Conservation (phyloP, 306 rosid genomes). For the Cucumis cinereus region DNA sequence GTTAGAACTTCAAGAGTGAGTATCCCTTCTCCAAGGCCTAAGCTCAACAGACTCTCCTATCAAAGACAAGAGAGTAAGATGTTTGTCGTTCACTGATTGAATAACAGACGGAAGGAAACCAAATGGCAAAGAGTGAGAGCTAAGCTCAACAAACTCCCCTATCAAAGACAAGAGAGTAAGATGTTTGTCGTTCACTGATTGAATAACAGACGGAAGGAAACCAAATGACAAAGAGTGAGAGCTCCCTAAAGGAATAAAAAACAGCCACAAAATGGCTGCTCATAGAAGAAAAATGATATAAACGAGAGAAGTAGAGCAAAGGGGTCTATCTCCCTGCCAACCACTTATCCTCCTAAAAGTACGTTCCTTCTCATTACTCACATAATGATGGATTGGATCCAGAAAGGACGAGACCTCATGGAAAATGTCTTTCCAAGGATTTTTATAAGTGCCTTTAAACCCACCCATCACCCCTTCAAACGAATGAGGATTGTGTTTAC, state of each 20-base stretch:
- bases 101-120: too few species aligned
- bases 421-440: not conserved
- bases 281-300: too few species aligned
- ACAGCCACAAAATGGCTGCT: not conserved
- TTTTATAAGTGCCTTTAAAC: not conserved
- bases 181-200: not conserved
- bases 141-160: not conserved
- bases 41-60: not conserved
- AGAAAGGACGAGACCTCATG: too few species aligned
- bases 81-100: not conserved
- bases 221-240: not conserved
- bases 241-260: not conserved
- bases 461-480: too few species aligned
- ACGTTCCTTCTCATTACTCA: not conserved
- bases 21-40: not conserved
- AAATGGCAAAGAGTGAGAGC: too few species aligned
- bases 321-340: not conserved
- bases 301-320: not conserved
- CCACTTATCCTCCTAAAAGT: not conserved
- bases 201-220: not conserved
- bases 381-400: not conserved
- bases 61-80: too few species aligned
- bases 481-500: too few species aligned
- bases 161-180: too few species aligned
- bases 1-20: not conserved